Conservation (phyloP, 2,329 filamentous ascomycete genomes). For the Ophiognomonia clavigignenti-juglandacearum region DNA sequence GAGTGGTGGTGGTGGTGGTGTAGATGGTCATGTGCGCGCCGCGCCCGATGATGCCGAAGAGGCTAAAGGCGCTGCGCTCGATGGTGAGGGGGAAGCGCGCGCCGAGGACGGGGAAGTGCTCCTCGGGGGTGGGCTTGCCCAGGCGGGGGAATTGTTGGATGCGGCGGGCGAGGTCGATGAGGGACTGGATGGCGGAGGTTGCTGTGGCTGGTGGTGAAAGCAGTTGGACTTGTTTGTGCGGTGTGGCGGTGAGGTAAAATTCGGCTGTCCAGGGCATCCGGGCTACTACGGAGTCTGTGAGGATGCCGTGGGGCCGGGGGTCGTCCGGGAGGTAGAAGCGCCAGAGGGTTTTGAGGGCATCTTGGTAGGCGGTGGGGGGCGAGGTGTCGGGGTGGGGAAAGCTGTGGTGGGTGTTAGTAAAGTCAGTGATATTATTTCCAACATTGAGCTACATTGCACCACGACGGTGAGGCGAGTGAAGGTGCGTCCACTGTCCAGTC, state of each 20-base stretch:
- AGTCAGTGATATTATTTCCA: no score
- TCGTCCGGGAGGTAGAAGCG: conserved; percentile 21
- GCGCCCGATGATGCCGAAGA: conserved; percentile 65
- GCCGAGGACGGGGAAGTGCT: conserved; percentile 37
- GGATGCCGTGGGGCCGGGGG: conserved; percentile 23
- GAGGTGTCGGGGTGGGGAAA: neutral
- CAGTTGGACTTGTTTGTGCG: conserved; percentile 28
- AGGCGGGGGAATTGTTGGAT: conserved; percentile 28
- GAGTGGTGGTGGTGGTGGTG: no score
- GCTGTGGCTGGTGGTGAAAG: no score
- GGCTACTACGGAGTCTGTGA: conserved; percentile 21
- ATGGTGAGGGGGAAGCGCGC: conserved; percentile 30
- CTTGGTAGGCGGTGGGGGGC: neutral
- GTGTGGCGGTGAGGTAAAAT: conserved; percentile 30
- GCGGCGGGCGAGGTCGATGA: conserved; percentile 26
- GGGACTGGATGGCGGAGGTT: conserved; percentile 32
- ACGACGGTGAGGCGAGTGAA: no score
- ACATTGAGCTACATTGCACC: no score
- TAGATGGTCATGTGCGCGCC: conserved; percentile 66
- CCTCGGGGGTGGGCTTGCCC: conserved; percentile 31
- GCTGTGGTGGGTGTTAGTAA: neutral
- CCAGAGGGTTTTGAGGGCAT: conserved; percentile 1
- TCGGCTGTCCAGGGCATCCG: conserved; percentile 31
- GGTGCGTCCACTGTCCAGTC: no score
- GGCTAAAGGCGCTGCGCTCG: conserved; percentile 56